Conservation (phyloP, 192 early-diverging fungal genomes). For the Gigaspora rosea region DNA sequence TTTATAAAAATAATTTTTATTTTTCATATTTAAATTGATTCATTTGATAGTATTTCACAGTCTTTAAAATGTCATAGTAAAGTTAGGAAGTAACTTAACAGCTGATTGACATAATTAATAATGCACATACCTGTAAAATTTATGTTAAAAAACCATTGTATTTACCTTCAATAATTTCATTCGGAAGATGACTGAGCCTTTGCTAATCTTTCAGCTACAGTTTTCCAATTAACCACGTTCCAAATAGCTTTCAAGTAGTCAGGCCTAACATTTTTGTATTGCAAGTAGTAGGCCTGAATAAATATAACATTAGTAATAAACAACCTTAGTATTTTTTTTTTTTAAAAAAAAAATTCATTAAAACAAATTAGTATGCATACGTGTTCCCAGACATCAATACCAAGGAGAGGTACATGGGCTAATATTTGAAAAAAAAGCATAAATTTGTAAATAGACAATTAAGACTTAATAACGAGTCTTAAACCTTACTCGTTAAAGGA, state of each 20-base stretch:
- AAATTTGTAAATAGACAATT: not conserved
- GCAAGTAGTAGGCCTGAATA: slow-evolving; percentile 85
- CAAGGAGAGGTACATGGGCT: slow-evolving; percentile 80
- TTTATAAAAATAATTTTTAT: no score
- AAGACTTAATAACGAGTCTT: not conserved
- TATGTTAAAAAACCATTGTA: no score
- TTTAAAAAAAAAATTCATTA: not conserved
- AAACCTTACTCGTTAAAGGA: slow-evolving; percentile 47
- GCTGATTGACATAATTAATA: no score
- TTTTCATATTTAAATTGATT: no score
- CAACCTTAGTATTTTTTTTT: not conserved
- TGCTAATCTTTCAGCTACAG: slow-evolving; percentile 82
- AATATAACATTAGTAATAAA: slow-evolving; percentile 14
- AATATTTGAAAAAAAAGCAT: slow-evolving; percentile 33
- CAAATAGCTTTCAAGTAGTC: slow-evolving; percentile 95
- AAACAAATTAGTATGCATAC: slow-evolving; percentile 37
- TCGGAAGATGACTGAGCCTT: slow-evolving; percentile 49
- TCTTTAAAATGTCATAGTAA: no score
- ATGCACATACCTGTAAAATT: no score
- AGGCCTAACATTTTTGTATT: slow-evolving; percentile 97
- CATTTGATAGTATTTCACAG: no score
- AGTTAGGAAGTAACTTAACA: no score
- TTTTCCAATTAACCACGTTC: slow-evolving; percentile 98
- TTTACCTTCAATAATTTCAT: no score
- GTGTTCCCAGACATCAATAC: slow-evolving; percentile 96